Evolutionary conservation across 2,329 filamentous ascomycete genomes (phyloP).

Genomic region (Rhynchosporium graminicola): DNA sequence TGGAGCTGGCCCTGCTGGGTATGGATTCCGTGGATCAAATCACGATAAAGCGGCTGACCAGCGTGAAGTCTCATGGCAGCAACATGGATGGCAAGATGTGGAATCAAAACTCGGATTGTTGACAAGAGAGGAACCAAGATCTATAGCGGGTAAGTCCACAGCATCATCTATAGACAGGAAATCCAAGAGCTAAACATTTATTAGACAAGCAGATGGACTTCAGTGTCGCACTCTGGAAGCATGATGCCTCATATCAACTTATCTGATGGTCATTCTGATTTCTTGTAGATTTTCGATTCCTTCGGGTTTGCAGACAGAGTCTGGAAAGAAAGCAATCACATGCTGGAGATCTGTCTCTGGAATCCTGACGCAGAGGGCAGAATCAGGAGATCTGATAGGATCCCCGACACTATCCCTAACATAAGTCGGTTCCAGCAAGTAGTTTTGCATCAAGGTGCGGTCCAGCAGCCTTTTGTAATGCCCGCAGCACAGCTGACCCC

Average conservation of each 20-base stretch:
- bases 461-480: neutral
- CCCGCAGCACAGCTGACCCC: neutral
- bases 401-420: slow-evolving; percentile 62
- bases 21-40: no score
- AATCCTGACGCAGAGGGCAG: slow-evolving; percentile 61
- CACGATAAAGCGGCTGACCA: neutral
- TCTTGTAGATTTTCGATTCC: slow-evolving; percentile 66
- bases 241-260: slow-evolving; percentile 53
- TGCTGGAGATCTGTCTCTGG: slow-evolving; percentile 65
- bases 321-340: slow-evolving; percentile 67
- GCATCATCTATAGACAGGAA: neutral
- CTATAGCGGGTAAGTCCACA: slow-evolving; percentile 26
- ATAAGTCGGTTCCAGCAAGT: slow-evolving; percentile 65
- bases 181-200: neutral
- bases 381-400: slow-evolving; percentile 59
- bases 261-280: slow-evolving; percentile 52
- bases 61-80: slow-evolving; percentile 47
- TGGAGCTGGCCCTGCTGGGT: no score
- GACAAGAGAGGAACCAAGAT: slow-evolving; percentile 45
- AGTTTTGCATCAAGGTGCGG: slow-evolving; percentile 66
- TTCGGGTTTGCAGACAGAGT: slow-evolving; percentile 66
- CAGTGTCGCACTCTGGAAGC: slow-evolving; percentile 62
- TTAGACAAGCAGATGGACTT: slow-evolving; percentile 64
- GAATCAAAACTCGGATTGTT: slow-evolving; percentile 51
- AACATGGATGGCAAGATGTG: slow-evolving; percentile 51